phyloP scores from a whole-genome alignment of 202 grass and related monocot genomes.

The Saccharum hybrid region DNA sequence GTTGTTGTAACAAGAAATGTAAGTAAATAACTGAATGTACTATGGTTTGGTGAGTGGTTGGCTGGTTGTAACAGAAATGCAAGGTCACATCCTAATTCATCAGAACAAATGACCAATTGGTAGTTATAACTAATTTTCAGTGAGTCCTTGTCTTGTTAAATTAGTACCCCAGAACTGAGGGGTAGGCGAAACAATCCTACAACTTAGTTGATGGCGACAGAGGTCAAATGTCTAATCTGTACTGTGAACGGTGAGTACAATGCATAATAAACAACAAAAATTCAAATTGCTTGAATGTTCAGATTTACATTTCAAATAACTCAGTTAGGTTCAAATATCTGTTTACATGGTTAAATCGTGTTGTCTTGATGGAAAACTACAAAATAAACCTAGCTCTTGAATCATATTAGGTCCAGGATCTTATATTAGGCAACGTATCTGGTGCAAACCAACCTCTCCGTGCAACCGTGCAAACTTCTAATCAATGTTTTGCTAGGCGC shows the following conservation, averaged over 20 bases:
- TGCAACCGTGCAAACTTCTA: too few species aligned
- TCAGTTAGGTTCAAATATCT: too few species aligned
- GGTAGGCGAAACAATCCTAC: background rate
- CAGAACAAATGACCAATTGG: background rate
- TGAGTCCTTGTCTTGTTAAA: background rate
- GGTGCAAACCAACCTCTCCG: too few species aligned
- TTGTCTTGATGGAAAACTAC: background rate
- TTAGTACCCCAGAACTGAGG: background rate
- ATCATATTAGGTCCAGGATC: background rate
- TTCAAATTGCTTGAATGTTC: background rate
- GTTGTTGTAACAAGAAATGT: background rate
- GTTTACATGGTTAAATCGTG: background rate
- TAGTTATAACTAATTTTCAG: background rate
- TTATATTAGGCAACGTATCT: background rate
- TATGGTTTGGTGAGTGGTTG: background rate
- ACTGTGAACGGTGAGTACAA: background rate
- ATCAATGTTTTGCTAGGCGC: too few species aligned
- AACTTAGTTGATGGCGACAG: background rate
- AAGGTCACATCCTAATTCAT: constrained; percentile 8
- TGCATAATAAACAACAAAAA: background rate
- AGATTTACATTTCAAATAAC: constrained; percentile 21
- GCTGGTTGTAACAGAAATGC: constrained; percentile 16
- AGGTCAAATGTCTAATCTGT: constrained; percentile 6
- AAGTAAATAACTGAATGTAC: background rate
- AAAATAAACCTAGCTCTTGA: constrained; percentile 6